phyloP scores from a whole-genome alignment of 257 asterid species.

The Paulownia fortunei region DNA sequence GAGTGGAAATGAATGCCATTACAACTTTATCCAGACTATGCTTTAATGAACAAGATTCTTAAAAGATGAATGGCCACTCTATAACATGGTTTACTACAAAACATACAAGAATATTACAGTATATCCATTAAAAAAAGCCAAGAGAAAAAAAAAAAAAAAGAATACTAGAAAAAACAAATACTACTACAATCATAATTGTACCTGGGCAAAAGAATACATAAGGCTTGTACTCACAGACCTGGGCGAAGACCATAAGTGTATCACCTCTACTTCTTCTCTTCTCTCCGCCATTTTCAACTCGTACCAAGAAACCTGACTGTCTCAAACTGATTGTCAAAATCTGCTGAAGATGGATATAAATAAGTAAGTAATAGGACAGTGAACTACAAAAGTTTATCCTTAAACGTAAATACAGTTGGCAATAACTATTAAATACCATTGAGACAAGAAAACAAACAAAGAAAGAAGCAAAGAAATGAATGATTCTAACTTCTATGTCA shows the following conservation, averaged over 20 bases:
- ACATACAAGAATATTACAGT: not conserved
- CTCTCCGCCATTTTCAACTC: slow-evolving; percentile 34
- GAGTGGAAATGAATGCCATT: not conserved
- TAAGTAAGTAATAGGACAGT: not conserved
- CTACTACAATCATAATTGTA: not conserved
- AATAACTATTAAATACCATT: not conserved
- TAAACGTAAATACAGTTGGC: not conserved
- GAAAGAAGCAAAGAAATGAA: not conserved
- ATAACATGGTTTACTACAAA: not conserved
- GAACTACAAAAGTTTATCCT: not conserved
- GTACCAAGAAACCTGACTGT: not conserved
- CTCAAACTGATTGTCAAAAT: not conserved
- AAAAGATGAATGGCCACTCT: not conserved
- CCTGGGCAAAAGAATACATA: slow-evolving; percentile 60
- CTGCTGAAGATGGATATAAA: not conserved
- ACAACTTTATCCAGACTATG: not conserved
- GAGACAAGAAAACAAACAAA: not conserved
- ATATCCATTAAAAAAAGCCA: too few relatives aligned
- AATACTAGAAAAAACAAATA: not conserved
- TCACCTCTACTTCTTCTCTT: slow-evolving; percentile 40
- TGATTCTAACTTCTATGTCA: not conserved
- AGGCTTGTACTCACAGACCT: slow-evolving; percentile 57
- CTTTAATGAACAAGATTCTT: not conserved
- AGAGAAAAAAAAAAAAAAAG: too few relatives aligned
- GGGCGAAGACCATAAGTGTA: slow-evolving; percentile 54